A percentile compares a stretch with the other conserved stretches of the same genome.
phyloP scores from a whole-genome alignment of 768 basidiomycete species.

The Favolaschia claudopus region DNA sequence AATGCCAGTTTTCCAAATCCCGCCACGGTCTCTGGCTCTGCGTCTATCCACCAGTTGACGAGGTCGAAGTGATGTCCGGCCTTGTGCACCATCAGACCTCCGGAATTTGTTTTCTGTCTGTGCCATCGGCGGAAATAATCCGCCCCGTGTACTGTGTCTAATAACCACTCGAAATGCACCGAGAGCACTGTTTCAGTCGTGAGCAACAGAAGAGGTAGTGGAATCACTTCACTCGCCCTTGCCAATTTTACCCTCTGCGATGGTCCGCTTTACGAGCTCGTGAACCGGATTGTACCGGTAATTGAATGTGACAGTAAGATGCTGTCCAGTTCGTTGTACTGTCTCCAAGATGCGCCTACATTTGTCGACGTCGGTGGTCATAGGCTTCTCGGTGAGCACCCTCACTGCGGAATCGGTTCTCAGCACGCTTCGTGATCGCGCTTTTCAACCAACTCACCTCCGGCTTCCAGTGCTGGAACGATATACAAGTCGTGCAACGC shows the following conservation, averaged over 20 bases:
- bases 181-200: conserved; percentile 43
- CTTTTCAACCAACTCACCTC: conserved; percentile 38
- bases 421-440: not conserved
- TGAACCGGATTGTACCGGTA: conserved; percentile 58
- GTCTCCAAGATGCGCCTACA: conserved; percentile 54
- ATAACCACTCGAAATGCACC: conserved; percentile 61
- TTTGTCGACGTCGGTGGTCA: conserved; percentile 59
- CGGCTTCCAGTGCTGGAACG: conserved; percentile 49
- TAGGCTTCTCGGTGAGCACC: conserved; percentile 62
- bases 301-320: conserved; percentile 52
- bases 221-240: conserved; percentile 32
- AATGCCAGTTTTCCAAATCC: conserved; percentile 56
- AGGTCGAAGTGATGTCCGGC: conserved; percentile 58
- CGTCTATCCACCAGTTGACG: conserved; percentile 63
- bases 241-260: conserved; percentile 56
- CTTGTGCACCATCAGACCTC: conserved; percentile 56
- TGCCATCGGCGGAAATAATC: conserved; percentile 64
- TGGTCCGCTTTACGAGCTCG: conserved; percentile 54
- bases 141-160: conserved; percentile 60
- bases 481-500: conserved; percentile 57
- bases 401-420: conserved; percentile 38
- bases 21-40: conserved; percentile 52
- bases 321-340: conserved; percentile 49
- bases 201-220: not conserved
- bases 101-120: conserved; percentile 50